Conservation (phyloP, 2,329 filamentous ascomycete species). For the Oidium heveae region DNA sequence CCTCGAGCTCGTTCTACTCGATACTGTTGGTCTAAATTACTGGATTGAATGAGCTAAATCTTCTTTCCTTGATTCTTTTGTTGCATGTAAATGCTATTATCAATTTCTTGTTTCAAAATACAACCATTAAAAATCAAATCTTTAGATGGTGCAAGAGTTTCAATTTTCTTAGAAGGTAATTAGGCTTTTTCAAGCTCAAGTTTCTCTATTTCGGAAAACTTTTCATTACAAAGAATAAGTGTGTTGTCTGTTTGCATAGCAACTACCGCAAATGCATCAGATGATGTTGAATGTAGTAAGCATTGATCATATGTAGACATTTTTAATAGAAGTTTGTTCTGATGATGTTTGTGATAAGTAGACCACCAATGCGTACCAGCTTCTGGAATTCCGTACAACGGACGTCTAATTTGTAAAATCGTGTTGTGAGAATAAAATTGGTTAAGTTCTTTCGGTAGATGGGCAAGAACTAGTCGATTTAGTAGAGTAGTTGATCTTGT, state of each 20-base stretch:
- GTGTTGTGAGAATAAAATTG: neutral
- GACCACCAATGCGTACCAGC: slow-evolving; percentile 1
- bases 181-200: neutral
- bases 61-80: neutral
- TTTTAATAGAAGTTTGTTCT: neutral
- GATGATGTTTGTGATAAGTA: slow-evolving; percentile 1
- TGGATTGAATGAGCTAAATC: no score
- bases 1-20: no score
- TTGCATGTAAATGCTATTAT: neutral
- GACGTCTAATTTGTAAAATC: neutral
- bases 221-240: neutral
- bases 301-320: slow-evolving; percentile 1
- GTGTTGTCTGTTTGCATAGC: no score
- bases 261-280: slow-evolving; percentile 1
- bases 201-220: neutral
- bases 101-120: neutral
- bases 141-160: neutral
- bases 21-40: neutral
- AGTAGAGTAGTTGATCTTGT: neutral
- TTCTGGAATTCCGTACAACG: slow-evolving; percentile 1
- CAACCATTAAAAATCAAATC: slow-evolving; percentile 1
- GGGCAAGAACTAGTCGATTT: neutral
- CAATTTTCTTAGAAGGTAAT: neutral
- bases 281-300: neutral
- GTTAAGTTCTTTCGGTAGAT: neutral